Evolutionary conservation across 2,329 filamentous ascomycete species (phyloP), one percentile per base, ranked within the genome.

Genomic region (Talaromyces amestolkiae): DNA sequence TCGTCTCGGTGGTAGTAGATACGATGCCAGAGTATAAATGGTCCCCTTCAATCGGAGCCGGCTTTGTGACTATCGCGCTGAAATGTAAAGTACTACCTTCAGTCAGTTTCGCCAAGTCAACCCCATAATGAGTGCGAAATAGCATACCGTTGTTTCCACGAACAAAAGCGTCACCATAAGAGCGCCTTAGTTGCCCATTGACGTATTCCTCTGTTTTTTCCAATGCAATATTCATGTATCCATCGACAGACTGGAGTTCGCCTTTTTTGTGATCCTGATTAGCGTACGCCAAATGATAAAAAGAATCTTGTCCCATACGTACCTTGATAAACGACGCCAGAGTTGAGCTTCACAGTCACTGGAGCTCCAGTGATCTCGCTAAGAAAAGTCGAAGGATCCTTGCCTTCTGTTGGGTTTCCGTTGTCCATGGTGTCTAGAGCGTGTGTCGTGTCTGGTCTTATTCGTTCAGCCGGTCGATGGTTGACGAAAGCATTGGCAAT

Each of bases 211-310:
- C 89, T 22, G 93, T 96, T 81, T 97, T 95, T 79, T 99, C 95
- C 35, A 99, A 86, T 13, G 95, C 94, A 77, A 99, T 97, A 81
- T 99, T 99, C 95, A 99, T 99, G 81, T 98, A 99, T 61, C 95
- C 95, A 78, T 99, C 95, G 59, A 99, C 94, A 0, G 93, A 97
- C 77, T 98, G 93, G 43, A 98, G 86, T 77, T 97, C 93, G 71
- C 95, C 94, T 97, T 68, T 19, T 39, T 19, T 9, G 22, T 33
- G 58, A 45, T 31, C 24, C 43, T 15, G 13, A 17, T 64, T 56
- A 61, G 62, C 39, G 51, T 39, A 22, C 33, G 62, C 19, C 11
- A 17, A 31, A 33, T 39, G 37, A 17, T 8, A 8, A 13, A 43
- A 9, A 39, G 9, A 33, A 27, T 37, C 33, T 22, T 24, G 56